phyloP scores from a whole-genome alignment of 306 rosid species.

The Albizia julibrissin region DNA sequence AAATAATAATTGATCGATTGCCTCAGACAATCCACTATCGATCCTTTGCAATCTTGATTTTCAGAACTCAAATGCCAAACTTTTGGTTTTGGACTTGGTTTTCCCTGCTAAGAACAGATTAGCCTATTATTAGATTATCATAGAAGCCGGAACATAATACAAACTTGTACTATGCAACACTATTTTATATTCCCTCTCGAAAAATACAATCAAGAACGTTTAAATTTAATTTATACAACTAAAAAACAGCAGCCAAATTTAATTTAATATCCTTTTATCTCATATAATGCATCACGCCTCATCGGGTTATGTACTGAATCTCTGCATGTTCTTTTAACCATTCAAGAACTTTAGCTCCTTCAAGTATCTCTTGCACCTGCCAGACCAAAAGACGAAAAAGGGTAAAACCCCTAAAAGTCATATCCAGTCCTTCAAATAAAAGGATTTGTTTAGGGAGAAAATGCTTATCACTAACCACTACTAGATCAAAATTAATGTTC shows the following conservation, averaged over 20 bases:
- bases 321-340: slow-evolving; percentile 90
- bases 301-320: slow-evolving; percentile 62
- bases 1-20: too few species aligned
- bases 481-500: background rate
- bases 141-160: background rate
- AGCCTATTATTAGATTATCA: background rate
- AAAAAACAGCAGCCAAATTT: background rate
- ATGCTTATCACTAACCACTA: slow-evolving; percentile 5
- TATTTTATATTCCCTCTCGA: background rate
- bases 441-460: background rate
- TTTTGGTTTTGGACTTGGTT: background rate
- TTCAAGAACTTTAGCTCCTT: slow-evolving; percentile 98
- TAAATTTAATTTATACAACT: background rate
- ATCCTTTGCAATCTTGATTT: background rate
- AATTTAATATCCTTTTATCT: slow-evolving; percentile 1
- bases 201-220: background rate
- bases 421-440: background rate
- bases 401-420: slow-evolving; percentile 16
- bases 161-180: background rate
- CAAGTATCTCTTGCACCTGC: slow-evolving; percentile 94
- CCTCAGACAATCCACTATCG: background rate
- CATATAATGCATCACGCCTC: slow-evolving; percentile 28
- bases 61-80: background rate
- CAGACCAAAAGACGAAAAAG: background rate
- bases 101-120: background rate